Evolutionary conservation across 306 rosid genomes (phyloP).

Genomic region (Canavalia gladiata): DNA sequence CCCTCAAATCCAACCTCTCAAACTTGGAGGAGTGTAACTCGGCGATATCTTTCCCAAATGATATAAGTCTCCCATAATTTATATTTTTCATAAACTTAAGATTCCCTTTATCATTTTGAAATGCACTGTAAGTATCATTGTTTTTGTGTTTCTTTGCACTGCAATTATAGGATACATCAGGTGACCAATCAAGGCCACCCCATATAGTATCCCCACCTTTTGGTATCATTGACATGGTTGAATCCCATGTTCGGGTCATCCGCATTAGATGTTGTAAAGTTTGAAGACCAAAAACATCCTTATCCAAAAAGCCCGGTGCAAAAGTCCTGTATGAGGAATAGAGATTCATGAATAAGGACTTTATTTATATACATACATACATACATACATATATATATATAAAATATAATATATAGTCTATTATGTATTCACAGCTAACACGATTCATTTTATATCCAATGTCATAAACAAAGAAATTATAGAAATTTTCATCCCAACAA

Average conservation of each 20-base stretch:
- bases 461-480: constrained; percentile 1
- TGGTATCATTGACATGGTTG: constrained; percentile 93
- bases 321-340: constrained; percentile 69
- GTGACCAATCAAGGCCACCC: constrained; percentile 92
- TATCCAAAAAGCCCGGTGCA: constrained; percentile 81
- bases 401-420: background rate
- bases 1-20: constrained; percentile 81
- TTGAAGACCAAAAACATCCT: constrained; percentile 83
- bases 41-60: constrained; percentile 75
- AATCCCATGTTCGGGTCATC: constrained; percentile 93
- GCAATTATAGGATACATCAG: constrained; percentile 68
- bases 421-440: constrained; percentile 16
- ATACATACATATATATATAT: too few relatives aligned
- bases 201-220: constrained; percentile 87
- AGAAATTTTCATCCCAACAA: background rate
- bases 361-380: background rate
- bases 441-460: constrained; percentile 11
- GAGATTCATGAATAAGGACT: constrained; percentile 43
- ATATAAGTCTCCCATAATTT: constrained; percentile 78
- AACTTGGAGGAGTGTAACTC: constrained; percentile 67
- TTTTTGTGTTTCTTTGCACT: constrained; percentile 66
- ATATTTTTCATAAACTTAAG: constrained; percentile 41
- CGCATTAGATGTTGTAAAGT: constrained; percentile 81
- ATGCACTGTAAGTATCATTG: constrained; percentile 50
- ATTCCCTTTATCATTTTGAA: constrained; percentile 44